Base-by-base conservation (phyloP, 495 filamentous ascomycete genomes). In the Penicillium malachiteum region DNA sequence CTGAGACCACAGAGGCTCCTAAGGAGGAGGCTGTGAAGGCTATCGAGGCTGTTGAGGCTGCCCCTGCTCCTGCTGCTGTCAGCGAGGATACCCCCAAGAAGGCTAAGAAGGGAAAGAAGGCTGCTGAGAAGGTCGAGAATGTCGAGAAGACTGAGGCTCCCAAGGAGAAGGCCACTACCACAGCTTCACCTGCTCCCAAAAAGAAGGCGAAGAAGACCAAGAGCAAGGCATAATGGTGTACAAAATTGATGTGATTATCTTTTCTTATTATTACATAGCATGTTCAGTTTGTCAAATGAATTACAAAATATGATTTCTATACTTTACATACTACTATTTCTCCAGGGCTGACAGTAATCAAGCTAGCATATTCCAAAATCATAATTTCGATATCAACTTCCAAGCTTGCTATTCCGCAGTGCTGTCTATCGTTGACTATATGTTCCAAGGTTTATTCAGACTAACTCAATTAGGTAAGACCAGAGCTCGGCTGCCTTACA, bases 61-160 rank as follows among this genome's bases (percentile, higher is more conserved):
- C 59, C 21, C 21, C 21, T 26, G 21, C 21, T 4, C 21, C 21
- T 26, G 21, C 21, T 38, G 58, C 65, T 39, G 47, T 65, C 35
- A 68, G 55, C 32, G 61, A 70, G 50, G 72, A 71, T 44, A 66
- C 71, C 41, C 64, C 72, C 16, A 71, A 73, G 69, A 69, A 77
- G 64, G 39, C 55, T 43, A 69, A 66, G 55, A 70, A 73, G 66
- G 68, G 69, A 58, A 75, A 71, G 62, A 66, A 66, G 66, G 59
- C 56, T n/a, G n/a, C n/a, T n/a, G n/a, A n/a, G n/a, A n/a, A n/a
- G n/a, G n/a, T n/a, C 18, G 67, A 66, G 18, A 47, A 68, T 52
- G 21, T 26, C 21, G 21, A 26, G 21, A 26, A 26, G 21, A 26
- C 21, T 26, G 65, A 64, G 45, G 68, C 62, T 55, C 68, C 55